These are phyloP conservation scores for Closterium sp. DNA, from an alignment of 139 green algal species.

Conservation along the genomic window DNA sequence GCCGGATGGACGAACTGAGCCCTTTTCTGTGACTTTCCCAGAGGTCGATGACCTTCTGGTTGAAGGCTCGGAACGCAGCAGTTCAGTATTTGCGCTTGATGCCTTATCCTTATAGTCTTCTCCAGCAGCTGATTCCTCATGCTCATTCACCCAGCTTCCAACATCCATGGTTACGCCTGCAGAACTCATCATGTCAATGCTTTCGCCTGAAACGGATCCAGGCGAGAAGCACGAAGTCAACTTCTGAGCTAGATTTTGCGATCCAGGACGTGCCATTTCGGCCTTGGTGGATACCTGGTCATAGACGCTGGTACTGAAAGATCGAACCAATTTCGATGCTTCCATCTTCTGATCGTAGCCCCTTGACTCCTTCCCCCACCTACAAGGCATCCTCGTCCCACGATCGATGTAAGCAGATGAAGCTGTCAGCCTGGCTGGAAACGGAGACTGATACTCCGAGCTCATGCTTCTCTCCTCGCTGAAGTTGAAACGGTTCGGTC, in stretches of 20 bases:
- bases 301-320: background rate
- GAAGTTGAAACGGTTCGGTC: background rate
- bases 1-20: background rate
- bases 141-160: background rate
- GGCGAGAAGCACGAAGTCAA: background rate
- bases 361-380: background rate
- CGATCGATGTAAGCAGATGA: background rate
- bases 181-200: background rate
- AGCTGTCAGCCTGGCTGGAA: background rate
- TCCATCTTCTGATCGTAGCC: background rate
- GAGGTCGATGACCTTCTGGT: background rate
- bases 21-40: background rate
- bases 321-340: background rate
- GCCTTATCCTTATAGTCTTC: background rate
- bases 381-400: background rate
- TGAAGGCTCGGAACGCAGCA: background rate
- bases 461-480: background rate
- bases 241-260: background rate
- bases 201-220: background rate
- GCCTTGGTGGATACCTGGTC: background rate
- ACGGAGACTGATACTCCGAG: background rate
- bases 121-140: background rate
- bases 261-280: background rate
- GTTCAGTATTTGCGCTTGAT: background rate
- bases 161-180: background rate